Evolutionary conservation across 495 filamentous ascomycete species (phyloP), one percentile per base, ranked within the genome.

Genomic region (Friedmanniomyces simplex): DNA sequence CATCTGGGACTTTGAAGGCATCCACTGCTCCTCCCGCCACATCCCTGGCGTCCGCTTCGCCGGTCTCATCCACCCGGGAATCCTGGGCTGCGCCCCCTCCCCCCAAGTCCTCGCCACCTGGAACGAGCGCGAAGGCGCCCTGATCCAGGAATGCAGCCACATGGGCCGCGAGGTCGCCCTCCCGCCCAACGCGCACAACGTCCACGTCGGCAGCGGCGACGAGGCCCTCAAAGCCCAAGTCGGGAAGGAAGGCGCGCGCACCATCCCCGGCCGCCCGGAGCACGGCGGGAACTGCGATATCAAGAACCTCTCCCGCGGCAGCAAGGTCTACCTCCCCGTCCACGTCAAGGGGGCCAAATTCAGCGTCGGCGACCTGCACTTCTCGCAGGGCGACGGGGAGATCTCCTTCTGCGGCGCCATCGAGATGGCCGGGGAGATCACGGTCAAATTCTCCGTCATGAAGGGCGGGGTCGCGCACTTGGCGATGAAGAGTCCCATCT

Each of bases 1-100:
- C 0, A 96, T 97, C 66, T 97, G 91, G 91, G 91, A 96, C 66
- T 96, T 97, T 60, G 89, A 95, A 66, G 91, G 91, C 57, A 95
- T 97, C 65, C 90, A 86, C 72, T 93, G 88, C 76, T 86, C 86
- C 24, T 90, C 86, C 12, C 82, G 91, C 0, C 91, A 97, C 69
- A 91, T 96, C 63, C 91, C 91, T 0, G 80, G 84, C 61, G 88
- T 95, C 55, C 84, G 87, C 54, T 95, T 94, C 67, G 79, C 89
- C 13, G 89, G 89, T n/a, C 73, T 96, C 36, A 96, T 97, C 67
- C 91, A 97, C 66, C 91, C 91, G 0, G 91, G 91, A 1, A 96
- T 97, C 55, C 74, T 97, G 18, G 91, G 91, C 3, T 95, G 89
- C 64, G 91, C 91, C 0, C 91, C 91, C 1, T 90, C 86, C 0